A percentile compares a stretch with the other conserved stretches of the same genome.
These are phyloP conservation scores for Hawksworthiomyces lignivorus DNA, from an alignment of 2,329 filamentous ascomycete species.

Conservation along the genomic window DNA sequence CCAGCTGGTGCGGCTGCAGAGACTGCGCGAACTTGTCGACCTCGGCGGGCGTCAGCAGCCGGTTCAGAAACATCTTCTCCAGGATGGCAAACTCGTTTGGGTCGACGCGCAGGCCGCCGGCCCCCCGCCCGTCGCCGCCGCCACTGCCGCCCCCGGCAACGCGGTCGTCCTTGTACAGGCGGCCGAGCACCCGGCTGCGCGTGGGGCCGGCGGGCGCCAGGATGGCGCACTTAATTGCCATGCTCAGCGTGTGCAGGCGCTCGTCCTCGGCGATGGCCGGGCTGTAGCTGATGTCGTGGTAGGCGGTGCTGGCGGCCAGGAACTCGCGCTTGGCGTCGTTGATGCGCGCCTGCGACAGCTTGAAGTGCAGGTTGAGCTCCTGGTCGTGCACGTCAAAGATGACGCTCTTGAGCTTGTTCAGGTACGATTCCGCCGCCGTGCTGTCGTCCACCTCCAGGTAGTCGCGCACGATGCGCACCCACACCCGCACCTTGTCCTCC, in stretches of 20 bases:
- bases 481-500: constrained; percentile 74
- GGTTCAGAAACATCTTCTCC: constrained; percentile 95
- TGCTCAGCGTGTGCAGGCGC: constrained; percentile 72
- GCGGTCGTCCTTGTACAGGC: constrained; percentile 90
- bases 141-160: too few species aligned
- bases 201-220: constrained; percentile 84
- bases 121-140: too few species aligned
- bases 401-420: constrained; percentile 93
- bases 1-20: constrained; percentile 81
- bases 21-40: constrained; percentile 77
- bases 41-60: constrained; percentile 72
- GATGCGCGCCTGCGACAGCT: constrained; percentile 86
- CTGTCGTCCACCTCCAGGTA: constrained; percentile 93
- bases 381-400: constrained; percentile 71
- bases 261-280: constrained; percentile 77
- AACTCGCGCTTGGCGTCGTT: constrained; percentile 86
- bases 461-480: constrained; percentile 90
- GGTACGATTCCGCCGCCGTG: constrained; percentile 71
- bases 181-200: constrained; percentile 69
- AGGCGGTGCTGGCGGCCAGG: constrained; percentile 76
- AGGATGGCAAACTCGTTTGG: constrained; percentile 81
- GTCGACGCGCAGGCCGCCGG: constrained; percentile 59
- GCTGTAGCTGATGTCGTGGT: constrained; percentile 79
- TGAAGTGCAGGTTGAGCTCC: constrained; percentile 73
- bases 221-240: constrained; percentile 86